Evolutionary conservation across 805 yeast species (phyloP).

Genomic region (Saturnispora besseyi): DNA sequence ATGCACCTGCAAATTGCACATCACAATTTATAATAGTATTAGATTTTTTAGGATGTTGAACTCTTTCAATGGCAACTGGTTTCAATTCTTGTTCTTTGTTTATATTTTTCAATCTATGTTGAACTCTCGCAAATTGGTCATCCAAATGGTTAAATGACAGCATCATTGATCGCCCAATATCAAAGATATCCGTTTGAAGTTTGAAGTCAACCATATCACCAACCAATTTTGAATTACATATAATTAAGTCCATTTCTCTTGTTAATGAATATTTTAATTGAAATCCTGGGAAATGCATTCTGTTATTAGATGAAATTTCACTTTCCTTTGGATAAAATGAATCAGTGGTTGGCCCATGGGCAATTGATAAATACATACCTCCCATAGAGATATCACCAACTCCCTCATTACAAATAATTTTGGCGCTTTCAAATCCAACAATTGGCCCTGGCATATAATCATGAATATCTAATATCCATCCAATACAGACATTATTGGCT

Average conservation of each 20-base stretch:
- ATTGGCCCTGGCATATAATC: slow-evolving; percentile 53
- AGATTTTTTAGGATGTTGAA: not conserved
- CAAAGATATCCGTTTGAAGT: slow-evolving; percentile 47
- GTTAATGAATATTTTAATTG: slow-evolving; percentile 42
- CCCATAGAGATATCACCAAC: slow-evolving; percentile 60
- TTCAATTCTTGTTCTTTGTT: not conserved
- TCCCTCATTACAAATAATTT: slow-evolving; percentile 50
- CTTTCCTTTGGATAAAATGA: slow-evolving; percentile 37
- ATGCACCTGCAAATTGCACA: slow-evolving; percentile 63
- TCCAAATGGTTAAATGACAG: slow-evolving; percentile 34
- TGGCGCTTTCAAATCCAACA: slow-evolving; percentile 66
- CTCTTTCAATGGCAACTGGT: not conserved
- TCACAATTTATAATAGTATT: slow-evolving; percentile 37
- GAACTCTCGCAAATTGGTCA: slow-evolving; percentile 17
- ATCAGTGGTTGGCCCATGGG: slow-evolving; percentile 47
- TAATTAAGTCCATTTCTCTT: slow-evolving; percentile 16
- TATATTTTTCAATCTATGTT: slow-evolving; percentile 1
- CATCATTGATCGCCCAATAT: slow-evolving; percentile 43
- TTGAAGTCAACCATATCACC: slow-evolving; percentile 68
- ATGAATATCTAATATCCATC: slow-evolving; percentile 59
- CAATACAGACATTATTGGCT: slow-evolving; percentile 60
- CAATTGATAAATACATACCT: slow-evolving; percentile 64
- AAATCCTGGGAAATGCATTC: slow-evolving; percentile 63
- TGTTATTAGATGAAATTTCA: slow-evolving; percentile 41
- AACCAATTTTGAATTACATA: slow-evolving; percentile 38